Base-by-base conservation (phyloP, 139 green algal genomes). In the Pleodorina starrii region DNA sequence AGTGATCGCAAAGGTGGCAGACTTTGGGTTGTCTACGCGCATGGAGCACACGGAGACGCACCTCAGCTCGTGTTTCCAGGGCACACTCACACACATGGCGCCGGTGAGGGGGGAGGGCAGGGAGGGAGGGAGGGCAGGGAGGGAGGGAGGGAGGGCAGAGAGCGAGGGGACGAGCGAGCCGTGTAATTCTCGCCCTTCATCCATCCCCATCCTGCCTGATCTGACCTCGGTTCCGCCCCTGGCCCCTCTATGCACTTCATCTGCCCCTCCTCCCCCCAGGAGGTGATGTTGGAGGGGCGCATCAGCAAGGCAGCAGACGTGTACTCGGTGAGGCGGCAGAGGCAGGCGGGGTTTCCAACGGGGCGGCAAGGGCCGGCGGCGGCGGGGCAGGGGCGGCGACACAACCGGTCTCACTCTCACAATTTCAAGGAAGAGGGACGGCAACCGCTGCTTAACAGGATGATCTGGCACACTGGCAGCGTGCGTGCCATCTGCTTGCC, bases 261-360 rank as follows among this genome's bases (percentile, higher is more conserved):
- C 63, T 38, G 72, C 72, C 40, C 23, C 35, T 59, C 40, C 21
- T 36, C 23, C 78, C 10, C 57, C 4, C 75, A 81, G 83, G 90
- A 91, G 81, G 86, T 93, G 40, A 86, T 93, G 80, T 57, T 93
- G 40, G 85, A 93, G 73, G 90, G 86, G 23, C 84, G 75, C 79
- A 89, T 93, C 72, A 89, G 85, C 79, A 93, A 93, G 91, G 91
- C 91, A 0, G 91, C 91, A 1, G 91, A 93, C 42, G 91, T 91
- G 43, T 93, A 87, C 81, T 89, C 84, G 57, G 72, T 76, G 72
- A 57, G 50, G 4, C 1, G 32, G 21, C 5, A 27, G 9, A 19
- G 57, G 44, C 27, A 29, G 3, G 48, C 23, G 5, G 23, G 42
- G 54, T 43, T 54, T 16, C 5, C 48, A 6, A 50, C 16, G 50